A percentile compares a stretch with the other conserved stretches of the same genome.
These are phyloP conservation scores for Dictyostelium firmibasis DNA, from an alignment of 78 protist genomes.

Conservation along the genomic window DNA sequence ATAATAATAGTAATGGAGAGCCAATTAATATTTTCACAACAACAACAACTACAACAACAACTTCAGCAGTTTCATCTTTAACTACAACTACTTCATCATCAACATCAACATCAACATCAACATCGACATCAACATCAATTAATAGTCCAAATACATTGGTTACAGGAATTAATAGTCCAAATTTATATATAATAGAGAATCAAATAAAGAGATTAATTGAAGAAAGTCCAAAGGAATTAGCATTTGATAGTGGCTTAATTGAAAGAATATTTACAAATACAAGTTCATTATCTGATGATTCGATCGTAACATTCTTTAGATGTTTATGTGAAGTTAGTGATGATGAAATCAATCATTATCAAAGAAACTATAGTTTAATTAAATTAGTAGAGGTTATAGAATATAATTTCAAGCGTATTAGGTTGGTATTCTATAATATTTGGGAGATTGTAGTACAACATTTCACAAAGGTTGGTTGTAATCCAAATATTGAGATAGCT, in stretches of 20 bases:
- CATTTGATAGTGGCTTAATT: conserved; percentile 44
- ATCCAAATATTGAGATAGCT: conserved; percentile 79
- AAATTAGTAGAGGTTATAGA: conserved; percentile 95
- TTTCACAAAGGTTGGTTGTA: conserved; percentile 86
- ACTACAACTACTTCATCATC: not conserved
- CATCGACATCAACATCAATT: not conserved
- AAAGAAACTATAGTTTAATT: conserved; percentile 94
- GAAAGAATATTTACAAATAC: conserved; percentile 81
- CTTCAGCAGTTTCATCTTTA: too few relatives aligned
- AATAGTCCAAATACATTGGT: not conserved
- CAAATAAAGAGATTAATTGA: not conserved
- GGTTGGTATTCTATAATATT: conserved; percentile 88
- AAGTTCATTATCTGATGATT: conserved; percentile 50
- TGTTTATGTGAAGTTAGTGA: conserved; percentile 88
- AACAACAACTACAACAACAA: not conserved
- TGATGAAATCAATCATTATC: conserved; percentile 86
- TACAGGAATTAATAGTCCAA: not conserved
- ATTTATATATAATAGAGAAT: conserved; percentile 2
- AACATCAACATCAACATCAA: not conserved
- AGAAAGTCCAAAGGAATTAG: conserved; percentile 45
- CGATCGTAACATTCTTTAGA: conserved; percentile 92
- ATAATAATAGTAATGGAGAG: not conserved
- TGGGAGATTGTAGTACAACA: conserved; percentile 89
- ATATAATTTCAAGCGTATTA: conserved; percentile 96
- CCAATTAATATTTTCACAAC: not conserved